phyloP scores from a whole-genome alignment of 2,329 filamentous ascomycete genomes.

The Ophiostoma tasmaniense region DNA sequence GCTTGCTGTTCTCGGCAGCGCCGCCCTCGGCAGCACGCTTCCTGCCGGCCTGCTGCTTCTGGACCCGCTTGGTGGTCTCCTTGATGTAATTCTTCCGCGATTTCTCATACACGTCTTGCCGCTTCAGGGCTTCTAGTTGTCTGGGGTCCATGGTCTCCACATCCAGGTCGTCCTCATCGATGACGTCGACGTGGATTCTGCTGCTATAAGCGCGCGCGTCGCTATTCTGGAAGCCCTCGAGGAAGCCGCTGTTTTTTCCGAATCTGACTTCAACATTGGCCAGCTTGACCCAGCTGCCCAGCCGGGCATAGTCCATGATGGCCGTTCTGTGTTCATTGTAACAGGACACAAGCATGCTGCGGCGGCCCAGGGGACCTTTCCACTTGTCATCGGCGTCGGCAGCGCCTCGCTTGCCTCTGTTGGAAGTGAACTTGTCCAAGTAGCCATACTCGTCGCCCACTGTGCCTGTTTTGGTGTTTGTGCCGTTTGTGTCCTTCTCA shows the following conservation, averaged over 20 bases:
- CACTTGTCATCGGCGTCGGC: constrained; percentile 35
- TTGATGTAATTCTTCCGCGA: neutral
- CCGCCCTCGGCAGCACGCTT: constrained; percentile 29
- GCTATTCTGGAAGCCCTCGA: constrained; percentile 65
- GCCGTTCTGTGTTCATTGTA: constrained; percentile 58
- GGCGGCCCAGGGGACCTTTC: constrained; percentile 65
- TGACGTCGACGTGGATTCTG: neutral
- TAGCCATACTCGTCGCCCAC: constrained; percentile 41
- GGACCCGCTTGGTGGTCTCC: neutral
- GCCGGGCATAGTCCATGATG: constrained; percentile 46
- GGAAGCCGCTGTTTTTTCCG: constrained; percentile 39
- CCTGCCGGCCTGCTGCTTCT: constrained; percentile 24
- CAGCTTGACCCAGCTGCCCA: constrained; percentile 56
- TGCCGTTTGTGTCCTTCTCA: neutral
- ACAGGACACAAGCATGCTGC: constrained; percentile 61
- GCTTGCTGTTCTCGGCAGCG: constrained; percentile 8
- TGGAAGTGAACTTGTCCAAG: constrained; percentile 24
- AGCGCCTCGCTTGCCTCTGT: constrained; percentile 1
- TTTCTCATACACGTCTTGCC: constrained; percentile 57
- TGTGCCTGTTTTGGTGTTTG: constrained; percentile 38
- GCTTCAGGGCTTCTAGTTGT: constrained; percentile 49
- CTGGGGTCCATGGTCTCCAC: constrained; percentile 35
- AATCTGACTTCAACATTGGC: constrained; percentile 64
- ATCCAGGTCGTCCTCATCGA: constrained; percentile 21
- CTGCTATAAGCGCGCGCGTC: constrained; percentile 33